Evolutionary conservation across 2,329 filamentous ascomycete genomes (phyloP).

Genomic region (Tolypocladium pustulatum): DNA sequence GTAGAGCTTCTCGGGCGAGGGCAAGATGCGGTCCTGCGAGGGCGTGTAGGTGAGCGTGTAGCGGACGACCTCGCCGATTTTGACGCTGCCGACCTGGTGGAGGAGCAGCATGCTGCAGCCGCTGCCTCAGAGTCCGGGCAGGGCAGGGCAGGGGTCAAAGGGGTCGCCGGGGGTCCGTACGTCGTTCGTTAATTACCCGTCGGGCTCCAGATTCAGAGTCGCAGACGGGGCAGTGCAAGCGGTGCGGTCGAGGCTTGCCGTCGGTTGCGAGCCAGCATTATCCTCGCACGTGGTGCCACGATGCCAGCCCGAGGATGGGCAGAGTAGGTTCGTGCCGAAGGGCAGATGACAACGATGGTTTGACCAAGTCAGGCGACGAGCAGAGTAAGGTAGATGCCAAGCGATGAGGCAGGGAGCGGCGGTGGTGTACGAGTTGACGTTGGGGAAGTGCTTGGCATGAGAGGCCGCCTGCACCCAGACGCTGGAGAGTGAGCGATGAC

Average conservation of each 20-base stretch:
- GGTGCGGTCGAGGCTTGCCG: background rate
- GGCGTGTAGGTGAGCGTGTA: conserved; percentile 91
- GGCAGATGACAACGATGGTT: background rate
- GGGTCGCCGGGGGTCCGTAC: background rate
- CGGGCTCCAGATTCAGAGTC: background rate
- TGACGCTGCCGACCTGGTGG: conserved; percentile 83
- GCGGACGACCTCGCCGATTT: conserved; percentile 88
- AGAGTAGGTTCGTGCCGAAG: background rate
- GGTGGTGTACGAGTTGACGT: background rate
- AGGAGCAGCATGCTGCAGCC: conserved; percentile 64
- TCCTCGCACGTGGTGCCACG: background rate
- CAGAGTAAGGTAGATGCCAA: background rate
- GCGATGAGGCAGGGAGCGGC: background rate
- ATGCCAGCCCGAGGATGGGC: background rate
- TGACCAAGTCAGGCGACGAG: background rate
- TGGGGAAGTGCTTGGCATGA: background rate
- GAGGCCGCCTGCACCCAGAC: background rate
- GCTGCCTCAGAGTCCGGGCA: background rate
- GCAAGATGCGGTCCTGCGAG: conserved; percentile 77
- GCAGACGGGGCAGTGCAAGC: background rate
- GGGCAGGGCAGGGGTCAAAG: background rate
- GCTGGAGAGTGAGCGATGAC: background rate
- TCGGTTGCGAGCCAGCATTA: background rate
- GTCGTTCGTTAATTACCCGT: background rate
- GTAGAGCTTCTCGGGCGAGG: conserved; percentile 68